Evolutionary conservation across 2,329 filamentous ascomycete genomes (phyloP).

Genomic region (Hymenoscyphus salicellus): DNA sequence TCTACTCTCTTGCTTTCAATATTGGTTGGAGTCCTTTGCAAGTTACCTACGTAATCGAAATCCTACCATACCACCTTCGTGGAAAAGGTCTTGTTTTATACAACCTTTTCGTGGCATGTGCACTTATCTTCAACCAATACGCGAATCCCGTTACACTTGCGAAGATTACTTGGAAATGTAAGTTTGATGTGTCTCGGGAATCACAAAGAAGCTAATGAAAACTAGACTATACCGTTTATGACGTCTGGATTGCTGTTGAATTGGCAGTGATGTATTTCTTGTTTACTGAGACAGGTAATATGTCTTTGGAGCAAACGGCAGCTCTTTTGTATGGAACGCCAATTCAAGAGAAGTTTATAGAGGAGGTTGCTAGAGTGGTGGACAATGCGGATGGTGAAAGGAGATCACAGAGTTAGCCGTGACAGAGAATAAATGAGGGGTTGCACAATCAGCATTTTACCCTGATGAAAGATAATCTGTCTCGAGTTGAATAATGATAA

Average conservation of each 20-base stretch:
- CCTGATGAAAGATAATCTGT: not conserved
- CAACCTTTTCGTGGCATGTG: constrained; percentile 42
- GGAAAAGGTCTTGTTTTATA: constrained; percentile 38
- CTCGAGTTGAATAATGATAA: not conserved
- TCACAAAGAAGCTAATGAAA: not conserved
- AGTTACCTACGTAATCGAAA: constrained; percentile 28
- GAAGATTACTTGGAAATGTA: constrained; percentile 39
- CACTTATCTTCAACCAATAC: constrained; percentile 43
- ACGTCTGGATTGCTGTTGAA: constrained; percentile 27
- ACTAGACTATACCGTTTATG: constrained; percentile 32
- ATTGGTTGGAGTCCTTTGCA: constrained; percentile 29
- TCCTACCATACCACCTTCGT: constrained; percentile 29
- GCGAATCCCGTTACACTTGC: constrained; percentile 41
- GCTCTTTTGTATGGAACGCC: constrained; percentile 41
- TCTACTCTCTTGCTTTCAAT: constrained; percentile 44
- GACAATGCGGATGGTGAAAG: not conserved
- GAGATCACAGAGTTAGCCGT: not conserved
- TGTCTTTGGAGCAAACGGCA: constrained; percentile 42
- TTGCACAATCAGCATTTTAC: not conserved
- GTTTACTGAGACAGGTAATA: constrained; percentile 40
- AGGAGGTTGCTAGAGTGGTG: not conserved
- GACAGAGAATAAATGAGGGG: not conserved
- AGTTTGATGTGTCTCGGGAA: not conserved
- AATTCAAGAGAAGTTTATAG: constrained; percentile 23
- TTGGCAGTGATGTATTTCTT: constrained; percentile 13